Conservation (phyloP, 257 asterid genomes). For the Rehmannia glutinosa region DNA sequence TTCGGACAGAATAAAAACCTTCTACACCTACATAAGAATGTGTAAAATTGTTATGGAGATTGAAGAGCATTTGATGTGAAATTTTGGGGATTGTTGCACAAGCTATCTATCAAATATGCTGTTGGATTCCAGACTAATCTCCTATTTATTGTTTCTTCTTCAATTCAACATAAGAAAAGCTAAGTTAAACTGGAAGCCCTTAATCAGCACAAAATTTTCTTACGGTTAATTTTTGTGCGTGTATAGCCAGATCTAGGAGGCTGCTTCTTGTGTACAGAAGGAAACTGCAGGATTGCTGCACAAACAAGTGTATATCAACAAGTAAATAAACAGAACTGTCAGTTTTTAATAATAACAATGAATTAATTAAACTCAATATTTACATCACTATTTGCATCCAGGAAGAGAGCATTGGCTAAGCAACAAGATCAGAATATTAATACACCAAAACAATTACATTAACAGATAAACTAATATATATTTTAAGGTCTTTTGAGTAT, state of each 20-base stretch:
- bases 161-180: conserved; percentile 10
- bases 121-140: background rate
- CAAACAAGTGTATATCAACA: conserved; percentile 31
- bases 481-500: background rate
- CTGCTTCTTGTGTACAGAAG: conserved; percentile 70
- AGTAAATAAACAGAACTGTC: conserved; percentile 26
- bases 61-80: conserved; percentile 2
- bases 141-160: background rate
- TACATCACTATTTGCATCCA: conserved; percentile 7
- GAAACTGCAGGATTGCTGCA: conserved; percentile 97
- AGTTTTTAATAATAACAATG: conserved; percentile 3
- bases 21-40: background rate
- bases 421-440: background rate
- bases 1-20: conserved; percentile 8
- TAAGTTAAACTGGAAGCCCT: conserved; percentile 11
- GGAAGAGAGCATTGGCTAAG: too few relatives aligned
- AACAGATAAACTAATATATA: conserved; percentile 11
- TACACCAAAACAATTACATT: background rate
- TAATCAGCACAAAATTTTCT: conserved; percentile 18
- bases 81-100: background rate
- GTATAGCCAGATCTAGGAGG: conserved; percentile 79
- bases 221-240: conserved; percentile 87
- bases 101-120: background rate
- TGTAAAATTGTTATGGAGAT: background rate
- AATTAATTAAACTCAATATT: conserved; percentile 9